phyloP scores from a whole-genome alignment of 805 yeast species.

The Starmerella bacillaris region DNA sequence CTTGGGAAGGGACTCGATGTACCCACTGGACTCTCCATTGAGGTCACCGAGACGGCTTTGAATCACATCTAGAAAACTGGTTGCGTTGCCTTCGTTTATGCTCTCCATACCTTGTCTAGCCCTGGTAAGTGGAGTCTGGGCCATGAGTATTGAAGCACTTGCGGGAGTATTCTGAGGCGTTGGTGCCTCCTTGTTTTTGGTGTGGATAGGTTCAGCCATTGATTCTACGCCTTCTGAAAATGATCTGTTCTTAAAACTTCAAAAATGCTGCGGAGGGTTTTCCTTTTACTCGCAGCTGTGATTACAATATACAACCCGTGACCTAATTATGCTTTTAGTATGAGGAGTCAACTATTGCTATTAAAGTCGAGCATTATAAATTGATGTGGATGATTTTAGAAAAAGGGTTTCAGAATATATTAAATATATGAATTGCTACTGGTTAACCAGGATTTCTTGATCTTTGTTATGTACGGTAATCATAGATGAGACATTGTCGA shows the following conservation, averaged over 20 bases:
- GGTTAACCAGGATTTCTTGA: too few relatives aligned
- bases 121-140: slow-evolving; percentile 20
- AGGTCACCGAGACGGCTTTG: slow-evolving; percentile 73
- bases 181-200: slow-evolving; percentile 68
- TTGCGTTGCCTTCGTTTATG: slow-evolving; percentile 63
- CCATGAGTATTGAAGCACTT: slow-evolving; percentile 45
- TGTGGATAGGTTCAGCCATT: slow-evolving; percentile 83
- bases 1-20: slow-evolving; percentile 58
- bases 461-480: too few relatives aligned
- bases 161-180: slow-evolving; percentile 99
- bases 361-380: too few relatives aligned
- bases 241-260: not conserved
- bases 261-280: not conserved
- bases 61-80: slow-evolving; percentile 68
- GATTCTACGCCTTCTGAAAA: not conserved
- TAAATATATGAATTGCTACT: too few relatives aligned
- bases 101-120: slow-evolving; percentile 27
- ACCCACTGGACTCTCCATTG: slow-evolving; percentile 76
- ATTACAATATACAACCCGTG: too few relatives aligned
- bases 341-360: too few relatives aligned
- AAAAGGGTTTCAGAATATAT: too few relatives aligned
- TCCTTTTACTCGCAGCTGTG: too few relatives aligned
- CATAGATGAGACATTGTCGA: too few relatives aligned
- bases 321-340: too few relatives aligned
- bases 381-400: too few relatives aligned